Conservation (phyloP, 345 rosid genomes). For the Noccaea caerulescens region DNA sequence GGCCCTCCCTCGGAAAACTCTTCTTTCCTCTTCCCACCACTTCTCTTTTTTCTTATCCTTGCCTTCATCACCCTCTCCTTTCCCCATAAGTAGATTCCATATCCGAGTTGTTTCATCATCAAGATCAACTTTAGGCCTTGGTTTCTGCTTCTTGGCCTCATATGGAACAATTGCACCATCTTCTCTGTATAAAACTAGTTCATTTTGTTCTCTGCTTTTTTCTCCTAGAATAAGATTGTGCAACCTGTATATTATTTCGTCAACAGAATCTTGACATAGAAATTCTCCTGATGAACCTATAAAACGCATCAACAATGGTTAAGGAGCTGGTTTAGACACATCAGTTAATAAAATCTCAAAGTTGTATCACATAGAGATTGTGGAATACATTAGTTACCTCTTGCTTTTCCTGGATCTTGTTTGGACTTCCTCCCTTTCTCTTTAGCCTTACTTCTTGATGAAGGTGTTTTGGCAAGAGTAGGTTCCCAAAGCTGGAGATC, state of each 20-base stretch:
- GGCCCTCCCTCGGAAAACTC: conserved; percentile 73
- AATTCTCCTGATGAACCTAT: conserved; percentile 49
- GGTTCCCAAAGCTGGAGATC: conserved; percentile 46
- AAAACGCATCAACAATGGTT: conserved; percentile 13
- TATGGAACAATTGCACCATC: conserved; percentile 67
- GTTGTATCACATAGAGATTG: conserved; percentile 19
- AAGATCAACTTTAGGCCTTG: conserved; percentile 87
- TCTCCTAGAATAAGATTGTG: conserved; percentile 53
- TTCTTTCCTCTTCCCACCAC: conserved; percentile 92
- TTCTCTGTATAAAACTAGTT: conserved; percentile 64
- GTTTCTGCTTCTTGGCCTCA: conserved; percentile 59
- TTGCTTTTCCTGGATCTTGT: conserved; percentile 39
- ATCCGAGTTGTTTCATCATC: conserved; percentile 83
- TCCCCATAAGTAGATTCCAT: conserved; percentile 89
- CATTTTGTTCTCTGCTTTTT: conserved; percentile 53
- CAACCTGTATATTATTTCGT: conserved; percentile 55
- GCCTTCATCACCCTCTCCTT: conserved; percentile 57
- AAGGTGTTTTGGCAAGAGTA: conserved; percentile 33
- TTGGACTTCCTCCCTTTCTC: conserved; percentile 38
- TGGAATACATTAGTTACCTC: conserved; percentile 50
- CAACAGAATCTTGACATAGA: conserved; percentile 39
- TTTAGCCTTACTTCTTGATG: conserved; percentile 42
- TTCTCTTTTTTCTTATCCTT: conserved; percentile 58
- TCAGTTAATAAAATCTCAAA: conserved; percentile 34
- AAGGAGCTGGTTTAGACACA: conserved; percentile 32